A percentile compares a stretch with the other conserved stretches of the same genome.
phyloP scores from a whole-genome alignment of 2,329 filamentous ascomycete genomes.

The Westerdykella aurantiaca region DNA sequence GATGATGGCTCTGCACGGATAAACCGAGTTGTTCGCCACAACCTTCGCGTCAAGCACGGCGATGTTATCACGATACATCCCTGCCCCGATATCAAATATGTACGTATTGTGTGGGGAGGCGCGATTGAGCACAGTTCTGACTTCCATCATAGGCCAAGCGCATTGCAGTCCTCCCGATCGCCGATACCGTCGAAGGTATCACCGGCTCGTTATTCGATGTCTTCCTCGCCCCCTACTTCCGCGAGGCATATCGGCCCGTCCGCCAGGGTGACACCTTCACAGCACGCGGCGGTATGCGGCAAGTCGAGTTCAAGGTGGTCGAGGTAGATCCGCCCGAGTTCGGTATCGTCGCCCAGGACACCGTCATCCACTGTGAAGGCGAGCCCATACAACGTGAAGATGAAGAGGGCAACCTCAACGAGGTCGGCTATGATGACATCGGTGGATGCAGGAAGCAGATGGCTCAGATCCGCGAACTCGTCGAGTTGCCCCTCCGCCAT shows the following conservation, averaged over 20 bases:
- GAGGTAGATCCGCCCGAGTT: constrained; percentile 98
- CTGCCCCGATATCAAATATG: constrained; percentile 99
- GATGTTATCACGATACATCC: constrained; percentile 96
- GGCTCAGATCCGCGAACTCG: constrained; percentile 98
- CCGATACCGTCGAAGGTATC: constrained; percentile 95
- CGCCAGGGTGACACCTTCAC: constrained; percentile 97
- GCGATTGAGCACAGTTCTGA: constrained; percentile 9
- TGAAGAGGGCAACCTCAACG: constrained; percentile 98
- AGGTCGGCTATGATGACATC: constrained; percentile 98
- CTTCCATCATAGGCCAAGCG: constrained; percentile 72
- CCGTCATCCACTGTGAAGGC: constrained; percentile 97
- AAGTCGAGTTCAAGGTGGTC: constrained; percentile 99
- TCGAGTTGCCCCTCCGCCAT: constrained; percentile 92
- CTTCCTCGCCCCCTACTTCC: constrained; percentile 98
- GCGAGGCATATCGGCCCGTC: constrained; percentile 95
- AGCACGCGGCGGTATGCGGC: constrained; percentile 94
- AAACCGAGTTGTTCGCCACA: constrained; percentile 98
- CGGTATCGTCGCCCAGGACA: constrained; percentile 97
- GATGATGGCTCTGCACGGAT: constrained; percentile 96
- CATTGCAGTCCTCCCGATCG: constrained; percentile 95
- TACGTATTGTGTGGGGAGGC: constrained; percentile 47
- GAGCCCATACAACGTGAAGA: constrained; percentile 96
- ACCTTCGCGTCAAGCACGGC: constrained; percentile 95
- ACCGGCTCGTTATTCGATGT: constrained; percentile 98
- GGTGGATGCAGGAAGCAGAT: constrained; percentile 99